Percentiles rank a stretch among this genome's conserved stretches.
These are phyloP conservation scores for Cyberlindnera lachancei DNA, from an alignment of 805 yeast genomes.

Conservation along the genomic window DNA sequence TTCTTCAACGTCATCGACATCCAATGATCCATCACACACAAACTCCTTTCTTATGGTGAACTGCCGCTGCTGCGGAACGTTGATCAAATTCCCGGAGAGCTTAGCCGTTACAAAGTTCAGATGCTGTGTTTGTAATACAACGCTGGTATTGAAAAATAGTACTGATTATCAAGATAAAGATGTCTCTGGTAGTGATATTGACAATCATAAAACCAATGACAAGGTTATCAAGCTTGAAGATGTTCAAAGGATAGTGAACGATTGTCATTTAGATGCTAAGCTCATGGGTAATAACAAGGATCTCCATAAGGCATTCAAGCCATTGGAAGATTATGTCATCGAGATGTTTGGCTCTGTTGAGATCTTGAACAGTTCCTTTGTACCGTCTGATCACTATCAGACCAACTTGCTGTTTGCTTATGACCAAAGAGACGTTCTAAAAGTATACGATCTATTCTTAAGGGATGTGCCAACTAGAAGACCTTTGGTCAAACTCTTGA, in stretches of 20 bases:
- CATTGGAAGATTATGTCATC: slow-evolving; percentile 42
- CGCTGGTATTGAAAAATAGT: slow-evolving; percentile 24
- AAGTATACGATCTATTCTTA: too few species aligned
- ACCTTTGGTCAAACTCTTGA: slow-evolving; percentile 50
- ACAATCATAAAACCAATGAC: too few species aligned
- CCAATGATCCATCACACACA: too few species aligned
- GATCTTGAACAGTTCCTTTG: slow-evolving; percentile 49
- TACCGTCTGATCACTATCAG: slow-evolving; percentile 31
- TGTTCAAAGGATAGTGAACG: slow-evolving; percentile 2
- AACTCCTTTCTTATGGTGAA: too few species aligned
- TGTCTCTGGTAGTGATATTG: too few species aligned
- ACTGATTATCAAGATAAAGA: too few species aligned
- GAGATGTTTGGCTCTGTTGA: slow-evolving; percentile 39
- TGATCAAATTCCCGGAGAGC: slow-evolving; percentile 31
- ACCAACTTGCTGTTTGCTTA: slow-evolving; percentile 41
- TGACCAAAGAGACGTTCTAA: slow-evolving; percentile 34
- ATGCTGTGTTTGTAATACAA: slow-evolving; percentile 58
- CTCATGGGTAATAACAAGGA: slow-evolving; percentile 2
- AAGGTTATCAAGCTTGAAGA: too few species aligned
- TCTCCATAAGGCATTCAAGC: slow-evolving; percentile 31
- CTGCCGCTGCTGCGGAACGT: slow-evolving; percentile 44
- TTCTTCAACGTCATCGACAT: too few species aligned
- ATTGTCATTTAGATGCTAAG: slow-evolving; percentile 5
- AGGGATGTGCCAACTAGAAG: slow-evolving; percentile 59
- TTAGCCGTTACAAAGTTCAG: slow-evolving; percentile 36